Evolutionary conservation across 106 monocot species (phyloP).

Genomic region (Acanthochlamys bracteata): DNA sequence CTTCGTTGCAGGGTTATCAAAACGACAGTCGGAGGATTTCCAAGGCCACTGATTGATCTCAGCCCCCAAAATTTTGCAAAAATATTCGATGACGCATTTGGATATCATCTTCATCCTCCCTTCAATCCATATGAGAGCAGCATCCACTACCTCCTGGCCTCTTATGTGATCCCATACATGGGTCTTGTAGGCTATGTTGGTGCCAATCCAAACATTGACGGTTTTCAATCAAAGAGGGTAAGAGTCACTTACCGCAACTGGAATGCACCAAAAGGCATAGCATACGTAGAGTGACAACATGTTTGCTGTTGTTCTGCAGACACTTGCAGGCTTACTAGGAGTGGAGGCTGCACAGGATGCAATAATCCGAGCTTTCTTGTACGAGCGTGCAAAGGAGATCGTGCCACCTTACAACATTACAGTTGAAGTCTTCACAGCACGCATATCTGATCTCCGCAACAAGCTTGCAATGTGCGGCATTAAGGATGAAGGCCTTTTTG

Average conservation of each 20-base stretch:
- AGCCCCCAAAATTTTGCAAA: constrained; percentile 30
- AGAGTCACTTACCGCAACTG: no score
- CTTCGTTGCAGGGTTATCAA: constrained; percentile 28
- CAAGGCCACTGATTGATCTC: constrained; percentile 38
- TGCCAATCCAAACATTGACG: constrained; percentile 34
- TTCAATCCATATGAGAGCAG: constrained; percentile 42
- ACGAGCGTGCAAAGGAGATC: constrained; percentile 8
- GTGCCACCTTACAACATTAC: constrained; percentile 27
- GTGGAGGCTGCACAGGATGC: constrained; percentile 52
- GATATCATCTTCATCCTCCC: constrained; percentile 35
- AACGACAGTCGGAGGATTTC: constrained; percentile 33
- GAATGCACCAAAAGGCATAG: neutral
- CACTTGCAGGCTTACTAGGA: constrained; percentile 34
- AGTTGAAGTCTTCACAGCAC: constrained; percentile 9
- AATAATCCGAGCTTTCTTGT: constrained; percentile 25
- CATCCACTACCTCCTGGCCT: constrained; percentile 41
- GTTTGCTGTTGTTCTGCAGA: constrained; percentile 8
- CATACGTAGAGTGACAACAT: neutral
- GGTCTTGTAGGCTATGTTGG: constrained; percentile 44
- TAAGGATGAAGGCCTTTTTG: constrained; percentile 13
- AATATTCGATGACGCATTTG: constrained; percentile 42
- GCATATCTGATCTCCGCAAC: constrained; percentile 7
- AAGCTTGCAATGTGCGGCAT: constrained; percentile 9
- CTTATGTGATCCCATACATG: constrained; percentile 42
- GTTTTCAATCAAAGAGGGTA: constrained; percentile 36